Base-by-base conservation (phyloP, 2,329 filamentous ascomycete species). In the Cercospora berteroae region DNA sequence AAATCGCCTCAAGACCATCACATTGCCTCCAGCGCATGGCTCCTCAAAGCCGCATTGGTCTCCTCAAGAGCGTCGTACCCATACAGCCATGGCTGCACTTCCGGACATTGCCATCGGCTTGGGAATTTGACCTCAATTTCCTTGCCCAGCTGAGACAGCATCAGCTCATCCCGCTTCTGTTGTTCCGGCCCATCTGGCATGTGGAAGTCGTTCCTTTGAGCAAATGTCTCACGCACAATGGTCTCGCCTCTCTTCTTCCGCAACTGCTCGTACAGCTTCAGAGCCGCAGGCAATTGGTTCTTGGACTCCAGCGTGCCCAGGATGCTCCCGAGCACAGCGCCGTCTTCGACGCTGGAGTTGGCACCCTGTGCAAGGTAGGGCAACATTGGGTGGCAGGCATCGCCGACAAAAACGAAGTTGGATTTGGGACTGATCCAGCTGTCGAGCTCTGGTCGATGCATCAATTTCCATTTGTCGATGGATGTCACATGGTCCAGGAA, bases 381-480 rank as follows among this genome's bases (percentile, higher is more conserved):
- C 4, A 73, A 64, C 71, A 72, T 70, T 13, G 67, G 59, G 42
- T 89, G 88, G 67, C 87, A 89, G 0, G 86, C 81, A 70, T 90
- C 88, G 5, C 88, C 88, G 1, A 79, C 80, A 75, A 81, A 79
- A 62, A 81, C 77, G 44, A 88, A 81, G 31, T 85, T 88, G 0
- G 80, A 82, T 64, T 80, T 75, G 0, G 83, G 77, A 66, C 84
- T 87, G 0, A 87, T 80, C 87, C 87, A 89, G 2, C 78, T 82
- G 9, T 81, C 78, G 72, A 89, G 79, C 69, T 86, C 83, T 2
- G 80, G 79, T 55, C 81, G 73, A 50, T 86, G 83, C 86, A 90
- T 88, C 36, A 92, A 76, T 74, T 87, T 89, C 90, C 89, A 92
- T 76, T 91, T 91, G 44, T 88, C 84, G 0, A 90, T 87, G 1